A percentile compares a stretch with the other conserved stretches of the same genome.
These are phyloP conservation scores for Phaseolus lunatus DNA, from an alignment of 306 rosid genomes.

Conservation along the genomic window DNA sequence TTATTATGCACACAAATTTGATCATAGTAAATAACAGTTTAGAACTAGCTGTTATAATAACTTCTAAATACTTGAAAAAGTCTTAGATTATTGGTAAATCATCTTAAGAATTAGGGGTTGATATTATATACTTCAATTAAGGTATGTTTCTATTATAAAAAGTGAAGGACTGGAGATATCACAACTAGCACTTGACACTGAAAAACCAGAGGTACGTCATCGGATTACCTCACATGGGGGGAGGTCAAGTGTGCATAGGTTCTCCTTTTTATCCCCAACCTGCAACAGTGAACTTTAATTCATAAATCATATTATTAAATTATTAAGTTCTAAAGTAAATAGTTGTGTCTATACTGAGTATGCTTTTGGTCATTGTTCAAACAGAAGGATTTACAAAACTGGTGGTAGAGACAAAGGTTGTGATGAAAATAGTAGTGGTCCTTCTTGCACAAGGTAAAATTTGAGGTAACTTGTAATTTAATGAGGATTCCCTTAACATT, in stretches of 20 bases:
- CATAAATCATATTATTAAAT: neutral
- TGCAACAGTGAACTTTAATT: neutral
- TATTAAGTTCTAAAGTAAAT: neutral
- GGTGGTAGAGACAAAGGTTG: constrained; percentile 56
- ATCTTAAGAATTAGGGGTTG: neutral
- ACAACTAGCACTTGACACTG: too few species aligned
- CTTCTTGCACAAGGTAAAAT: constrained; percentile 85
- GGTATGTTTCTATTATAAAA: constrained; percentile 70
- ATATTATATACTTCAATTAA: constrained; percentile 36
- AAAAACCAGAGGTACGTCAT: constrained; percentile 74
- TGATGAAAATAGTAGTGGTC: constrained; percentile 63
- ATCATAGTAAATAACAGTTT: neutral
- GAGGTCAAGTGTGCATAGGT: constrained; percentile 76
- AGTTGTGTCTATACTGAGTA: constrained; percentile 28
- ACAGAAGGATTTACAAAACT: constrained; percentile 74
- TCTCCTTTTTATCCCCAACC: constrained; percentile 1
- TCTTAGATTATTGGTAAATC: neutral
- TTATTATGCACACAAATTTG: neutral
- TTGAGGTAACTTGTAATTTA: constrained; percentile 11
- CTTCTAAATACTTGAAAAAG: neutral
- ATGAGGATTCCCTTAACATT: neutral
- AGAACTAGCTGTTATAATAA: neutral
- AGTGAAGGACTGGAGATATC: constrained; percentile 72
- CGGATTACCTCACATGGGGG: constrained; percentile 76
- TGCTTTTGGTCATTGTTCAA: constrained; percentile 37